Evolutionary conservation across 352 stramenopile genomes (phyloP).

Genomic region (Globisporangium alternatum): DNA sequence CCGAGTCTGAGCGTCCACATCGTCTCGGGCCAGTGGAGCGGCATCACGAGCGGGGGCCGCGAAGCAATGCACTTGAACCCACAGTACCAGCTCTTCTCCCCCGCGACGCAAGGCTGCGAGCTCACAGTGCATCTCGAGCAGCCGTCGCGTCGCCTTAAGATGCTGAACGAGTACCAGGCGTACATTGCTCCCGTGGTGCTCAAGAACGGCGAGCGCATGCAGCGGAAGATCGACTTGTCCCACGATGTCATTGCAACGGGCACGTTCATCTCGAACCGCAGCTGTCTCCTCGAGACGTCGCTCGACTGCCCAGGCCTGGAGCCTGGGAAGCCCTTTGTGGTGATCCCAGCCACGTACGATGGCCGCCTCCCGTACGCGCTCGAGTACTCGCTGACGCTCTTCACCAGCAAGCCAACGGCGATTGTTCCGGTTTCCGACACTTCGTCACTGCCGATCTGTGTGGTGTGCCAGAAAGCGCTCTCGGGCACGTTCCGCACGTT

Average conservation of each 20-base stretch:
- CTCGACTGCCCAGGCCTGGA: slow-evolving; percentile 32
- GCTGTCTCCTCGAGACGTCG: slow-evolving; percentile 54
- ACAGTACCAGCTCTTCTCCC: slow-evolving; percentile 80
- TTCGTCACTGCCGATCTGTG: slow-evolving; percentile 56
- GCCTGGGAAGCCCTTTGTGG: slow-evolving; percentile 48
- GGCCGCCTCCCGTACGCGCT: slow-evolving; percentile 46
- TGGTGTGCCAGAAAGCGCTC: slow-evolving; percentile 59
- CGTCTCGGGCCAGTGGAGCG: slow-evolving; percentile 75
- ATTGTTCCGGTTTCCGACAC: slow-evolving; percentile 63
- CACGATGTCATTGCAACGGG: slow-evolving; percentile 74
- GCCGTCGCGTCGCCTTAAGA: slow-evolving; percentile 69
- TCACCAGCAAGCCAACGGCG: slow-evolving; percentile 59
- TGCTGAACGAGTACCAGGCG: slow-evolving; percentile 67
- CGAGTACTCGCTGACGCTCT: slow-evolving; percentile 53
- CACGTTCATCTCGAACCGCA: slow-evolving; percentile 86
- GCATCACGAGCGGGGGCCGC: slow-evolving; percentile 69
- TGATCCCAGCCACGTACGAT: slow-evolving; percentile 74
- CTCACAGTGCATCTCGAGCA: slow-evolving; percentile 70
- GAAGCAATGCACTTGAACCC: slow-evolving; percentile 85
- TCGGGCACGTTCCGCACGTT: slow-evolving; percentile 68
- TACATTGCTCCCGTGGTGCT: slow-evolving; percentile 82
- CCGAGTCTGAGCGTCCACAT: slow-evolving; percentile 75
- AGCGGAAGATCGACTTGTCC: slow-evolving; percentile 81
- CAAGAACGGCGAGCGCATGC: slow-evolving; percentile 56
- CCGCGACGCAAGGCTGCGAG: slow-evolving; percentile 44